Base-by-base conservation (phyloP, 257 asterid species). In the Scutellaria galericulata region DNA sequence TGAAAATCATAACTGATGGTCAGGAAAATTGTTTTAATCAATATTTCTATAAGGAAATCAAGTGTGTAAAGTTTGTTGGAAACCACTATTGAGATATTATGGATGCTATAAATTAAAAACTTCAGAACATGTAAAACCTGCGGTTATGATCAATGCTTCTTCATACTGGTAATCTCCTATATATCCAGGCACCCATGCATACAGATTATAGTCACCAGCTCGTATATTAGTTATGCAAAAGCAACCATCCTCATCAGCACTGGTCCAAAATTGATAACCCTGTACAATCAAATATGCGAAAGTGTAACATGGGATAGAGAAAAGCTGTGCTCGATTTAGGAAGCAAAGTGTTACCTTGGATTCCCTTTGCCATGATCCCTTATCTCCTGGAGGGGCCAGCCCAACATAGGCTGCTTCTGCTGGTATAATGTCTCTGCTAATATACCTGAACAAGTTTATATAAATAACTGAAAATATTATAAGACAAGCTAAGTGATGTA, bases 201-300 rank as follows among this genome's bases (percentile, higher is more conserved):
- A 86, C 12, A 92, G 83, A 70, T 86, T 89, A 47, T 92, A 92
- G 70, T 78, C 76, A 7, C 96, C 96, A 45, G 85, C 68, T 35
- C 87, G 82, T 57, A 92, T 77, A 60, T 82, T 62, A 7, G 74
- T 66, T 48, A 92, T 77, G 58, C 41, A 14, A 64, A 89, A 92
- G 66, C 53, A 66, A 41, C 97, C 97, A 13, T 76, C 66, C 22
- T 81, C 76, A 75, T 87, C 80, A 7, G 86, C 77, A 11, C 73
- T 77, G 48, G 75, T 83, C 97, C 97, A 91, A 68, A 91, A 91
- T 70, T 91, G 97, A 66, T 91, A 91, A 9, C 92, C 95, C 91
- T 87, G 84, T 14, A 37, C 35, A 68, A 48, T 63, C 11, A 52
- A 35, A 55, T 37, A 53, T 14, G 62, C 61, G 46, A 57, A 55